These are phyloP conservation scores for Xylaria arbuscula DNA, from an alignment of 2,329 filamentous ascomycete species.

Conservation along the genomic window DNA sequence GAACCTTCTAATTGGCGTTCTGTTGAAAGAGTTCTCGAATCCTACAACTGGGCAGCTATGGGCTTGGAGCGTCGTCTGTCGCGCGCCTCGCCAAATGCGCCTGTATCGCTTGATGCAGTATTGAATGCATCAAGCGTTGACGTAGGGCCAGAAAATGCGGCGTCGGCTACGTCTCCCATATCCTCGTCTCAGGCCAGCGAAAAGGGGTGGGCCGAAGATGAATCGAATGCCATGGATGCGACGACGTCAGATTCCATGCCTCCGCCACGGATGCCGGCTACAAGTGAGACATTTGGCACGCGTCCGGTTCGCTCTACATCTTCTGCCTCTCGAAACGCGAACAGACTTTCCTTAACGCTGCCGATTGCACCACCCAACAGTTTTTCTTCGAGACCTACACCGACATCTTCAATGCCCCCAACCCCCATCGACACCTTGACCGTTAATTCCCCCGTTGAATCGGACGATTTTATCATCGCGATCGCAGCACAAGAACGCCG, in stretches of 20 bases:
- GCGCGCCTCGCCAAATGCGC: constrained; percentile 40
- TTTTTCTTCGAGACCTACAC: constrained; percentile 63
- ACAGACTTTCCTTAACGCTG: constrained; percentile 70
- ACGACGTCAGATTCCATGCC: constrained; percentile 52
- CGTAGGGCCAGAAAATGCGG: constrained; percentile 37
- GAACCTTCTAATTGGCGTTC: constrained; percentile 38
- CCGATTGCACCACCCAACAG: constrained; percentile 68
- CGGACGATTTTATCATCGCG: constrained; percentile 81
- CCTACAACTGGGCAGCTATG: constrained; percentile 44
- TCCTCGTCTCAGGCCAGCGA: constrained; percentile 37
- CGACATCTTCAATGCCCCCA: constrained; percentile 60
- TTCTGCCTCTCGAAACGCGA: constrained; percentile 63
- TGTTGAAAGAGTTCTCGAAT: constrained; percentile 37
- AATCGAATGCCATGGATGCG: constrained; percentile 40
- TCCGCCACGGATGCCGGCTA: constrained; percentile 46
- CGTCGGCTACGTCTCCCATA: constrained; percentile 28
- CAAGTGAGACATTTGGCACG: constrained; percentile 56
- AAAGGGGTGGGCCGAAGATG: constrained; percentile 34
- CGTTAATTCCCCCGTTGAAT: constrained; percentile 62
- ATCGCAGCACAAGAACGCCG: constrained; percentile 92
- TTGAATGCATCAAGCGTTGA: constrained; percentile 43
- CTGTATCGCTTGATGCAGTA: constrained; percentile 46
- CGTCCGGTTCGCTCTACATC: constrained; percentile 65
- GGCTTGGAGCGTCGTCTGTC: constrained; percentile 46
- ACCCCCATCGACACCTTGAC: constrained; percentile 62